These are phyloP conservation scores for Cystobasidium onofrii DNA, from an alignment of 768 basidiomycete species.

Conservation along the genomic window DNA sequence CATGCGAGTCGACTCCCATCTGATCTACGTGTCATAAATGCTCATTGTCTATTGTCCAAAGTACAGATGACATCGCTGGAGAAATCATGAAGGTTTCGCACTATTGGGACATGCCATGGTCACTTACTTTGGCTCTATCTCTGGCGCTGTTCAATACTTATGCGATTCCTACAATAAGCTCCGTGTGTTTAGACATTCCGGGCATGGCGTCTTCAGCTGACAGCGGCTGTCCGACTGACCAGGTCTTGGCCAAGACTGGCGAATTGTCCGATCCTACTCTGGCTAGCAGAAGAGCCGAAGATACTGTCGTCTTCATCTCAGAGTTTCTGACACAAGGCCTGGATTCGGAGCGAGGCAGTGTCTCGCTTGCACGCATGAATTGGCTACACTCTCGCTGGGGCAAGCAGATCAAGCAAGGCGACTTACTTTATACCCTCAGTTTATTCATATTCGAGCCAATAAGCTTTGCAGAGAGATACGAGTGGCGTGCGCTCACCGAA, in stretches of 20 bases:
- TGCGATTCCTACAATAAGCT: constrained; percentile 29
- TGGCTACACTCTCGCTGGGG: constrained; percentile 28
- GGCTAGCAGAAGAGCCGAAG: constrained; percentile 14
- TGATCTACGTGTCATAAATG: not conserved
- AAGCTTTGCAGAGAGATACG: constrained; percentile 7
- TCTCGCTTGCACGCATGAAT: constrained; percentile 19
- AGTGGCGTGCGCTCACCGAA: constrained; percentile 16
- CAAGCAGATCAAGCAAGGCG: constrained; percentile 1
- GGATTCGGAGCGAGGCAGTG: constrained; percentile 7
- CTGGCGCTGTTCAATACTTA: constrained; percentile 32
- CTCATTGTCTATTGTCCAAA: not conserved
- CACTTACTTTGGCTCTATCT: not conserved
- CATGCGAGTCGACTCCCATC: not conserved
- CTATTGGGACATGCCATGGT: constrained; percentile 24
- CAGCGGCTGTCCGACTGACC: no score
- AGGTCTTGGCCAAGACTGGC: constrained; percentile 11
- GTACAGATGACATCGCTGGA: not conserved
- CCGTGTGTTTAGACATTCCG: not conserved
- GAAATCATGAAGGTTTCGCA: constrained; percentile 30
- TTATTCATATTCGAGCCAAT: constrained; percentile 32
- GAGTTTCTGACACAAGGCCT: constrained; percentile 20
- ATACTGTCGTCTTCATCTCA: constrained; percentile 12
- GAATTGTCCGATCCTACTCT: not conserved
- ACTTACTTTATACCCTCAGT: constrained; percentile 26
- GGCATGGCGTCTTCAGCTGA: no score